Base-by-base conservation (phyloP, 1,139 yeast genomes). In the Taphrina flavorubra region DNA sequence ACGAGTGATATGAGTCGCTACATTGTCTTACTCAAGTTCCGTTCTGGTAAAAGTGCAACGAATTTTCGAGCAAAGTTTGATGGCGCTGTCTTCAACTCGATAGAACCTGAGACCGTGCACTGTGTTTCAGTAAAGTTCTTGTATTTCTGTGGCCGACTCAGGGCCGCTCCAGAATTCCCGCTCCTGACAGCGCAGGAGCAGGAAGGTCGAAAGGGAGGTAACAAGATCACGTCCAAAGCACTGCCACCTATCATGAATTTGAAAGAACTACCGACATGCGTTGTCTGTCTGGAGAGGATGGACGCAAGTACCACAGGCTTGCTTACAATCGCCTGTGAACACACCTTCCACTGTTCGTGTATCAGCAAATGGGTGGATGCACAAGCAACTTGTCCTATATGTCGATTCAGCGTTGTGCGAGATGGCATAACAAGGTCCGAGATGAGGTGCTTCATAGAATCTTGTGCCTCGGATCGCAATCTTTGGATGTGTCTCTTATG, bases 401-500 rank as follows among this genome's bases (percentile, higher is more conserved):
- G 97, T 76, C 81, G 98, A 47, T 90, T 90, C 75, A 87, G 97
- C 7, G 78, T 76, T 63, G 72, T 74, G 34, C 4, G 86, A 77
- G 72, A 74, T 78, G 57, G 42, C 40, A 67, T 68, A 39, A 57
- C 59, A 31, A 67, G 67, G 51, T 11, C 72, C 25, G 61, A 51
- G 44, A 65, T 65, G 34, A 70, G 72, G 73, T 72, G 69, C 62
- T 77, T 75, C 58, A 84, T 87, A 72, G 75, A 78, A 1, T 76
- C 78, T 1, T 91, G 97, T 79, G 86, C 84, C 0, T 80, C 86
- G n/a, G 76, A 79, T 11, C 87, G 86, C 39, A 90, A 90, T 77
- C 79, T 92, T 37, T 92, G 98, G 98, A 87, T 91, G 11, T 92
- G 98, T 78, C 80, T 92, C 49, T 86, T 90, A 16, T 92, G 98